Base-by-base conservation (phyloP, 805 yeast genomes). In the Pichia membranifaciens region DNA sequence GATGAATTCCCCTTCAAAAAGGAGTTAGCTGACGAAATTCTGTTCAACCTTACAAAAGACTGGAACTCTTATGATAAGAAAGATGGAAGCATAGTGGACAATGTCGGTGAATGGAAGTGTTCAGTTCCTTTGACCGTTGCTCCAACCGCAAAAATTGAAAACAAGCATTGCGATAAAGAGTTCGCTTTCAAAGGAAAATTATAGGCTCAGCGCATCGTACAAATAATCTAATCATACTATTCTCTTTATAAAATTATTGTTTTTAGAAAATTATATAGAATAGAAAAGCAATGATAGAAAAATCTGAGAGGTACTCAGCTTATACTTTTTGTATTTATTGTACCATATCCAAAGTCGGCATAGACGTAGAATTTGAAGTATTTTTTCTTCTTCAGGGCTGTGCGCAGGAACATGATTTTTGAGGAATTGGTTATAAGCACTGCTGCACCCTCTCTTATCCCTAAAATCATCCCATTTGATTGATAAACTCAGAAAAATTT, bases 81-180 rank as follows among this genome's bases (percentile, higher is more conserved):
- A n/a, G 48, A 52, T 6, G 65, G 68, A 2, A 87, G 85, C 9
- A 44, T 64, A 13, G 70, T 82, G 50, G 59, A 61, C 1, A 67
- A 71, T 51, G 61, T 74, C 22, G 79, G 77, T 1, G 70, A 65
- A 23, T 85, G 87, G 72, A 84, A 83, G 62, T 64, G 78, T 17
- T 59, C 63, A 2, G 63, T 79, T 52, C 69, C 67, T 38, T 58
- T 78, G 43, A 83, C 89, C 0, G 76, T 78, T 1, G 74, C 81
- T n/a, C 86, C 93, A 9, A 63, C 59, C 43, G 88, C 95, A 1
- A 55, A 62, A 32, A 55, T 59, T 17, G 52, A 60, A 5, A 45
- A 48, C 0, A 44, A 47, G 22, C 64, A 57, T 43, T 45, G 55
- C 25, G 67, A 65, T 42, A 52, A 54, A 2, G 55, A 52, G 12